Conservation (phyloP, 129 eudicot genomes). For the Arctium minus region DNA sequence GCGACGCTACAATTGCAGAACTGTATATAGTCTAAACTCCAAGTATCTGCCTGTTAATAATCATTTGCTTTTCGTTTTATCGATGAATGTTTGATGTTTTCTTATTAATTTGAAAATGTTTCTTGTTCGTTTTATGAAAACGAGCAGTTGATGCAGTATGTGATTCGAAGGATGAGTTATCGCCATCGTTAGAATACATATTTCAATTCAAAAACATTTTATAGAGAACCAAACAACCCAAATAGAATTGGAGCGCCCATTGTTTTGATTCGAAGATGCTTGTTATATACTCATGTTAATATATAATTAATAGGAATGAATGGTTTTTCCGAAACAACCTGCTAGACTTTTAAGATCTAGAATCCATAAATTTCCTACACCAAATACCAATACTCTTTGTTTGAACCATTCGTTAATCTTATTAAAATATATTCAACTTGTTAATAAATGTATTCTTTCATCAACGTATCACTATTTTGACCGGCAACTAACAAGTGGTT, state of each 20-base stretch:
- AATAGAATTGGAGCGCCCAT: neutral
- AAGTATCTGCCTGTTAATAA: constrained; percentile 14
- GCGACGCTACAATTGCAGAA: constrained; percentile 1
- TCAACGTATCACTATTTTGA: no score
- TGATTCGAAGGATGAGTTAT: no score
- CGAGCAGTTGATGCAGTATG: no score
- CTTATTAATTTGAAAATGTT: neutral
- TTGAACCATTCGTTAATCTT: neutral
- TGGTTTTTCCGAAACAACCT: constrained; percentile 6
- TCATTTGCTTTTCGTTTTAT: constrained; percentile 12
- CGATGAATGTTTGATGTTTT: neutral
- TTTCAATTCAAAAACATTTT: neutral
- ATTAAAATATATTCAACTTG: neutral
- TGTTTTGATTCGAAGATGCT: neutral
- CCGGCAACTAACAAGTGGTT: no score
- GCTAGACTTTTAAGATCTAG: constrained; percentile 6
- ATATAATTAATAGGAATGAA: neutral
- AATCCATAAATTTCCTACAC: neutral
- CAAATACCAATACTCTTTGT: neutral
- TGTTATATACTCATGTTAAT: no score
- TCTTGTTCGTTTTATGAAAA: neutral
- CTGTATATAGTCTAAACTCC: constrained; percentile 13
- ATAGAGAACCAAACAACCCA: no score
- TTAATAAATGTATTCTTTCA: neutral
- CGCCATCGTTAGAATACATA: neutral